Percentiles rank a stretch among this genome's conserved stretches.
Evolutionary conservation across 345 rosid genomes (phyloP).

Genomic region (Cardamine resedifolia): DNA sequence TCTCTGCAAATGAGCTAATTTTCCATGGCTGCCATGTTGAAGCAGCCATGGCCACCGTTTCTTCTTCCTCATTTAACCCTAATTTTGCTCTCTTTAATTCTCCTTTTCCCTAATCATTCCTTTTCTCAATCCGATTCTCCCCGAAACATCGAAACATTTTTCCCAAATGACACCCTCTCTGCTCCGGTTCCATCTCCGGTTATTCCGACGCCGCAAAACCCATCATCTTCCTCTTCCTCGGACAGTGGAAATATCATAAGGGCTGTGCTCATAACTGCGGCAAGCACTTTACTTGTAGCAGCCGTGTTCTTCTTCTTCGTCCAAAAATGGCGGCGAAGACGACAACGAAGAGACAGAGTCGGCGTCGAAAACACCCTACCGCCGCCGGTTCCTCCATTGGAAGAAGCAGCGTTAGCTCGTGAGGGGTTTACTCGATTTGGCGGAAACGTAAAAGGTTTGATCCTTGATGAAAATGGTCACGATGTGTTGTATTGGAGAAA

Average conservation of each 20-base stretch:
- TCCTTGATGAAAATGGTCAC: conserved; percentile 48
- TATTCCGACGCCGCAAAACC: conserved; percentile 1
- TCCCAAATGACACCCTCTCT: conserved; percentile 40
- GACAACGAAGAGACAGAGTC: conserved; percentile 37
- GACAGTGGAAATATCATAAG: conserved; percentile 40
- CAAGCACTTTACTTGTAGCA: conserved; percentile 54
- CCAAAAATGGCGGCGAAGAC: conserved; percentile 39
- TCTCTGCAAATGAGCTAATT: conserved; percentile 19
- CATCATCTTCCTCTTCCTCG: conserved; percentile 14
- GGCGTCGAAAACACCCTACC: conserved; percentile 12
- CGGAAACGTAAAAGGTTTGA: conserved; percentile 48
- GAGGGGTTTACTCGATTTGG: conserved; percentile 41
- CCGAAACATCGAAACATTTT: conserved; percentile 64
- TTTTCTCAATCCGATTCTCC: conserved; percentile 46
- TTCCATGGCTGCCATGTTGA: conserved; percentile 45
- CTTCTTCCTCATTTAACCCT: conserved; percentile 11
- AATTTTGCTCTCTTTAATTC: not conserved
- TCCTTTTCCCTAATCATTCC: conserved; percentile 33
- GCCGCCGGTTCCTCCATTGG: conserved; percentile 18
- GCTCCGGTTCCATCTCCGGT: conserved; percentile 32
- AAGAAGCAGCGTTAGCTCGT: conserved; percentile 22
- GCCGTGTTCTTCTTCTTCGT: conserved; percentile 55
- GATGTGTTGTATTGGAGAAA: conserved; percentile 60
- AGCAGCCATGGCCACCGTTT: conserved; percentile 45
- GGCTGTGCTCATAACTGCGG: conserved; percentile 73